Evolutionary conservation across 176 grass and related monocot species (phyloP).

Genomic region (Lolium rigidum): DNA sequence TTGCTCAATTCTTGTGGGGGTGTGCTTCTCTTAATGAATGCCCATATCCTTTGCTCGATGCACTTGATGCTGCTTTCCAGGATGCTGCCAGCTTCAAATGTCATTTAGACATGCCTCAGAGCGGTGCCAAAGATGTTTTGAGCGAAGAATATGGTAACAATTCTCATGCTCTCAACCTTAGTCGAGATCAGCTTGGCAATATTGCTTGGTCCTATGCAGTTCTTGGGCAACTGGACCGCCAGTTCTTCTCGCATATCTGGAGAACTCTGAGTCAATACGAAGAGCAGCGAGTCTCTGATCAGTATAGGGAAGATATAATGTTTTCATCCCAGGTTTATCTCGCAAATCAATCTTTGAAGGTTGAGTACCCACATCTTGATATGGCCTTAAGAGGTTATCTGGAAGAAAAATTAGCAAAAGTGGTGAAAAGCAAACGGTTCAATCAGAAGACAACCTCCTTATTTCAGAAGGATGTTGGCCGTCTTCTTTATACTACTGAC

Average conservation of each 20-base stretch:
- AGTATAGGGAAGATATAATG: constrained; percentile 91
- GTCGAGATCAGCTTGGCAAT: constrained; percentile 80
- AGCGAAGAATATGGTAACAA: constrained; percentile 5
- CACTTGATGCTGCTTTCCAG: constrained; percentile 63
- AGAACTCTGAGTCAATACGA: constrained; percentile 64
- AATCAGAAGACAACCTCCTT: constrained; percentile 85
- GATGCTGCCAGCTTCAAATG: constrained; percentile 39
- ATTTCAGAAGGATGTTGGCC: constrained; percentile 91
- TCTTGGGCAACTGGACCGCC: constrained; percentile 73
- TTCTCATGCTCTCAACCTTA: constrained; percentile 59
- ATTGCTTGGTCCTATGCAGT: constrained; percentile 95
- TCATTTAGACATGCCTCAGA: not conserved
- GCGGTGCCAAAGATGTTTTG: constrained; percentile 27
- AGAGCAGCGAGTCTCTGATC: constrained; percentile 65
- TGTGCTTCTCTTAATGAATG: constrained; percentile 82
- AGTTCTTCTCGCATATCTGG: constrained; percentile 79
- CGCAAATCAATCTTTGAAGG: constrained; percentile 85
- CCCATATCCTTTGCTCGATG: constrained; percentile 55
- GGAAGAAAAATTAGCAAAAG: constrained; percentile 75
- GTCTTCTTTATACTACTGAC: constrained; percentile 74
- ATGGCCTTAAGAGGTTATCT: constrained; percentile 69
- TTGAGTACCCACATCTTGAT: constrained; percentile 67
- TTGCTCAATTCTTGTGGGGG: constrained; percentile 88
- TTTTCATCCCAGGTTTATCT: constrained; percentile 96
- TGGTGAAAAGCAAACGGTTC: constrained; percentile 81